phyloP scores from a whole-genome alignment of 345 rosid species.

The Brassica carinata region DNA sequence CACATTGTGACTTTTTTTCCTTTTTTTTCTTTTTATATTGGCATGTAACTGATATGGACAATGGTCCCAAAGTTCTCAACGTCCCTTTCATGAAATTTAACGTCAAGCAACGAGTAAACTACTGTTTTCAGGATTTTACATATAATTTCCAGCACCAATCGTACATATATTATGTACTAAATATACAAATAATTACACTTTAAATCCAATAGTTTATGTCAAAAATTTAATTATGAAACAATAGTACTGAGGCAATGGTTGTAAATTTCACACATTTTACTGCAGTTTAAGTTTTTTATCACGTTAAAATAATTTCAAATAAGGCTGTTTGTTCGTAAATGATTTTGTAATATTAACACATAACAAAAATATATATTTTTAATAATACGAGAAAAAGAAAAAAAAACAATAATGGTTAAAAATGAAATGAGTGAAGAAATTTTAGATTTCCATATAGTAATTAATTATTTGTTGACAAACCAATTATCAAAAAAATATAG shows the following conservation, averaged over 20 bases:
- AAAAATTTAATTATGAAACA: not conserved
- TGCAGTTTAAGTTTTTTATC: not conserved
- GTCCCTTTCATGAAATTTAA: constrained; percentile 20
- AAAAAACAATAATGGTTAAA: not conserved
- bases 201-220: not conserved
- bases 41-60: constrained; percentile 23
- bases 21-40: not conserved
- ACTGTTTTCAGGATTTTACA: constrained; percentile 6
- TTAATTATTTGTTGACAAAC: no score
- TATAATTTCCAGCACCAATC: constrained; percentile 1
- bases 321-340: not conserved
- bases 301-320: not conserved
- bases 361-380: not conserved
- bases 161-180: not conserved
- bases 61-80: constrained; percentile 29
- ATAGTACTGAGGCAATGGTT: not conserved
- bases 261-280: not conserved
- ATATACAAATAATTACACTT: not conserved
- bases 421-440: not conserved
- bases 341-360: not conserved
- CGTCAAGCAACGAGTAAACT: constrained; percentile 24
- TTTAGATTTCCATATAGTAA: not conserved
- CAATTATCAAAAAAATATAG: not conserved
- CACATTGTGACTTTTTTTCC: constrained; percentile 9
- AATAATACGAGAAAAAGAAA: not conserved